Percentiles rank a stretch among this genome's conserved stretches.
Conservation (phyloP, 139 green algal genomes). For the Parachlorella kessleri region DNA sequence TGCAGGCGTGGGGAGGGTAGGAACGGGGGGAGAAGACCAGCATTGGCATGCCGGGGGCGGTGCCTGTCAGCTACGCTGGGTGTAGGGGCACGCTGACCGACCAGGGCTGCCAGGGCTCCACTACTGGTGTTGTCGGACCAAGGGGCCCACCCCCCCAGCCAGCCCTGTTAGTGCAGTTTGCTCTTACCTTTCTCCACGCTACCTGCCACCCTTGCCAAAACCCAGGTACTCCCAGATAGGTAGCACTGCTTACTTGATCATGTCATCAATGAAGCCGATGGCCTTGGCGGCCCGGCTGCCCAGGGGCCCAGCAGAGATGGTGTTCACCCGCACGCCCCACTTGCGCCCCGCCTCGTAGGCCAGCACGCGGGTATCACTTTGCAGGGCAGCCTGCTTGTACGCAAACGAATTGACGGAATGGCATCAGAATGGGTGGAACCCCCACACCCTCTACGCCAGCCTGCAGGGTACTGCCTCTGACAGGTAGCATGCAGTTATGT, state of each 20-base stretch:
- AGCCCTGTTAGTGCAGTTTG: neutral
- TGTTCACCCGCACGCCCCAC: constrained; percentile 80
- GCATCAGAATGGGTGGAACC: too few species aligned
- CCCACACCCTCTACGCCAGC: too few species aligned
- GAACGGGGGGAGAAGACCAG: neutral
- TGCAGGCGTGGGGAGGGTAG: neutral
- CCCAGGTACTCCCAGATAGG: neutral
- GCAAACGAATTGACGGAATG: neutral
- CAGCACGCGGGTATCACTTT: constrained; percentile 96
- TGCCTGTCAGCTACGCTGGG: neutral
- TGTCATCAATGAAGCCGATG: constrained; percentile 99
- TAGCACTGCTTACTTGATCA: constrained; percentile 86
- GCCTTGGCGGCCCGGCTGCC: constrained; percentile 94
- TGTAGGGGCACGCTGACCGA: neutral
- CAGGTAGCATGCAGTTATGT: too few species aligned
- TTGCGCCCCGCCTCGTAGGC: constrained; percentile 97
- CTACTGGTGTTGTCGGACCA: neutral
- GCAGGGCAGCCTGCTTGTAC: constrained; percentile 71
- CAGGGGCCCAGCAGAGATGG: constrained; percentile 93
- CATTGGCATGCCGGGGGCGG: neutral
- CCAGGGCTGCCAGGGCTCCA: neutral
- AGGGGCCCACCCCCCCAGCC: neutral
- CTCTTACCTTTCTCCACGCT: too few species aligned
- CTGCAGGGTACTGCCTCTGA: too few species aligned
- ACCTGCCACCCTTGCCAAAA: neutral